phyloP scores from a whole-genome alignment of 2,329 filamentous ascomycete species.

The Penicillium palitans region DNA sequence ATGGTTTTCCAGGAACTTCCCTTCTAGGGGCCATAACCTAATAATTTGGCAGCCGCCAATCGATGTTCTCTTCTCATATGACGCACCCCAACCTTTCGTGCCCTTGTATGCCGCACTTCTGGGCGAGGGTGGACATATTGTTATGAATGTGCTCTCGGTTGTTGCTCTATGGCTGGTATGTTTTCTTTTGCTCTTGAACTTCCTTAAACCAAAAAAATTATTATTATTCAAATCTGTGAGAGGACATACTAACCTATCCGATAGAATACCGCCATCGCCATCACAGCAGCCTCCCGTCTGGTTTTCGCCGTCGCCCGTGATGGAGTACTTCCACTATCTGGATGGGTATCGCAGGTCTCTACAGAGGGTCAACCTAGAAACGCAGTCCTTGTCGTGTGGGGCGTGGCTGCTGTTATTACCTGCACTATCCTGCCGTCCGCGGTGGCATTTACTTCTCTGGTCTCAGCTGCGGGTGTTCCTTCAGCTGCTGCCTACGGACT shows the following conservation, averaged over 20 bases:
- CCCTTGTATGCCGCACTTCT: slow-evolving; percentile 58
- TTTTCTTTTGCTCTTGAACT: too few species aligned
- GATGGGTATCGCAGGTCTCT: slow-evolving; percentile 57
- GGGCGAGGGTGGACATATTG: slow-evolving; percentile 57
- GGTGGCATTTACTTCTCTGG: slow-evolving; percentile 56
- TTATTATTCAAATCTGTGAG: not conserved
- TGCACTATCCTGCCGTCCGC: slow-evolving; percentile 60
- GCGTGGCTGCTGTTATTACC: slow-evolving; percentile 54
- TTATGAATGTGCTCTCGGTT: slow-evolving; percentile 58
- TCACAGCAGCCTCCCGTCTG: slow-evolving; percentile 59
- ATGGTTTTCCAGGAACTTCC: not conserved
- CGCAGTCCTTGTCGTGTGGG: slow-evolving; percentile 60
- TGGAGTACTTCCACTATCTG: slow-evolving; percentile 59
- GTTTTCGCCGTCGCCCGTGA: slow-evolving; percentile 64
- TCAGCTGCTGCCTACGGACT: slow-evolving; percentile 55
- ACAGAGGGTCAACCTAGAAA: slow-evolving; percentile 59
- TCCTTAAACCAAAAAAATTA: too few species aligned
- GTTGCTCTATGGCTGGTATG: slow-evolving; percentile 25
- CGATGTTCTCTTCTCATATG: slow-evolving; percentile 34
- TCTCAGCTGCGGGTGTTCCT: slow-evolving; percentile 55
- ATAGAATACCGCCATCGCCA: slow-evolving; percentile 60
- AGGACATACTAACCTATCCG: not conserved
- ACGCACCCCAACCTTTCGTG: slow-evolving; percentile 60
- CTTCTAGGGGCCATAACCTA: not conserved
- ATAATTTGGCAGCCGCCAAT: not conserved